Conservation (phyloP, 345 rosid genomes). For the Raphanus sativus region DNA sequence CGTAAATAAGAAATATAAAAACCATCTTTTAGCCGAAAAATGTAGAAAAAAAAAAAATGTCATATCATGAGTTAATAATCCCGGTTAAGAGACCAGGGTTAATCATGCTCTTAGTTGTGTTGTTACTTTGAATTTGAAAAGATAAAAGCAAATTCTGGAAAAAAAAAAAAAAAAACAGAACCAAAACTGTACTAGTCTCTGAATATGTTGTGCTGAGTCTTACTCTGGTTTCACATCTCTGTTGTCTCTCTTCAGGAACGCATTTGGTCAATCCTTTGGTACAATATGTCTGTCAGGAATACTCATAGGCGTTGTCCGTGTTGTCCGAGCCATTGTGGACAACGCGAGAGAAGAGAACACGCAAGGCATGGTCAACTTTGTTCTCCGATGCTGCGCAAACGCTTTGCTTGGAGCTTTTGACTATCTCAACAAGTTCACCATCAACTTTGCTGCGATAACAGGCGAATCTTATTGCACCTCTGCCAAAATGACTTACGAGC, state of each 20-base stretch:
- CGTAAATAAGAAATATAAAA: no score
- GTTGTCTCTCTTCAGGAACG: slow-evolving; percentile 62
- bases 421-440: slow-evolving; percentile 88
- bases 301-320: slow-evolving; percentile 61
- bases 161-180: no score
- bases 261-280: slow-evolving; percentile 85
- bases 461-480: slow-evolving; percentile 89
- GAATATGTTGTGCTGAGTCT: background rate
- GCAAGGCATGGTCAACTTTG: slow-evolving; percentile 64
- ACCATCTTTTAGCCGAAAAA: no score
- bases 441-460: slow-evolving; percentile 87
- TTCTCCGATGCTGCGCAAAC: slow-evolving; percentile 64
- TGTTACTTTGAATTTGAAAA: no score
- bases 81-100: no score
- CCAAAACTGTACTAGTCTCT: no score
- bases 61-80: no score
- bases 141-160: no score
- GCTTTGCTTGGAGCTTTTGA: slow-evolving; percentile 61
- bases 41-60: no score
- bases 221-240: background rate
- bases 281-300: slow-evolving; percentile 88
- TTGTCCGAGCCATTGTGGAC: slow-evolving; percentile 81
- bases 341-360: slow-evolving; percentile 70
- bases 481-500: slow-evolving; percentile 89
- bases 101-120: no score